phyloP scores from a whole-genome alignment of 2,329 filamentous ascomycete species.

The Mycogone perniciosa region DNA sequence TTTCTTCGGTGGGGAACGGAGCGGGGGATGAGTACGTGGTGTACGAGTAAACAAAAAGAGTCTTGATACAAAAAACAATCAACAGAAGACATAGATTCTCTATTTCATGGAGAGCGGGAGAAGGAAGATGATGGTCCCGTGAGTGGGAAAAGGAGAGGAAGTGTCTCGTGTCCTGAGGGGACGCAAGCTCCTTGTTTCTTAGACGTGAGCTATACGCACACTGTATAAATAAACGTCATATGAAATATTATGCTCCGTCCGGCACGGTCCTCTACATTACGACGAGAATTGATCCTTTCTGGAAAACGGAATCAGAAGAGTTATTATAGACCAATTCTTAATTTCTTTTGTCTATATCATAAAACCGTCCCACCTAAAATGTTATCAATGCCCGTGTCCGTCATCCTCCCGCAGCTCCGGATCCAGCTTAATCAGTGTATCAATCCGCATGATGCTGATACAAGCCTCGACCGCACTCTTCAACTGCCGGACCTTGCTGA shows the following conservation, averaged over 20 bases:
- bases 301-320: background rate
- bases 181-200: conserved; percentile 22
- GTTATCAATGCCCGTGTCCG: conserved; percentile 70
- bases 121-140: conserved; percentile 8
- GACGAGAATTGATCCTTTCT: background rate
- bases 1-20: conserved; percentile 8
- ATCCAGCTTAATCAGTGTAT: conserved; percentile 97
- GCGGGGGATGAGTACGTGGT: conserved; percentile 10
- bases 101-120: conserved; percentile 8
- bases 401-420: conserved; percentile 75
- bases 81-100: conserved; percentile 10
- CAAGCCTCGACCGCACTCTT: conserved; percentile 98
- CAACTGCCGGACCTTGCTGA: conserved; percentile 96
- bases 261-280: too few species aligned
- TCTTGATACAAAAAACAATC: conserved; percentile 17
- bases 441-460: conserved; percentile 98
- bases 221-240: conserved; percentile 34
- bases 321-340: conserved; percentile 2
- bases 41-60: conserved; percentile 16
- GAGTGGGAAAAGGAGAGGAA: conserved; percentile 1
- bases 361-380: background rate
- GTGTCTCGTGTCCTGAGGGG: conserved; percentile 5
- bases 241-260: background rate
- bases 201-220: conserved; percentile 30
- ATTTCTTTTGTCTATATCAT: conserved; percentile 16